Percentiles rank a stretch among this genome's conserved stretches.
phyloP scores from a whole-genome alignment of 192 early-diverging fungal species.

The Geranomyces michiganensis region DNA sequence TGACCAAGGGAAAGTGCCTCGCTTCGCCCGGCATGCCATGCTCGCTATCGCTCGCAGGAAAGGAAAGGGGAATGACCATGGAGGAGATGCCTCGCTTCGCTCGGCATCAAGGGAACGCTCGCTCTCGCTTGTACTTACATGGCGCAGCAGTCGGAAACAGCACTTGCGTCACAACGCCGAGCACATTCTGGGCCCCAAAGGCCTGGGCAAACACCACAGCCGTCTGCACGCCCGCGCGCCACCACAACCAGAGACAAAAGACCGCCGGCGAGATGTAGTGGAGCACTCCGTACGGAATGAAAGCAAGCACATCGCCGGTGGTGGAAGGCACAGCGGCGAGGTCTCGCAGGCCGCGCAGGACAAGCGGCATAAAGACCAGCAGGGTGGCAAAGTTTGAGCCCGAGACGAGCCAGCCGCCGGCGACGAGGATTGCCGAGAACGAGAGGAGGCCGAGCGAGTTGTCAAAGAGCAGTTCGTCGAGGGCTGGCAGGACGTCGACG shows the following conservation, averaged over 20 bases:
- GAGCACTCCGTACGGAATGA: slow-evolving; percentile 75
- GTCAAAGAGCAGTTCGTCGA: slow-evolving; percentile 71
- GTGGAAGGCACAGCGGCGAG: slow-evolving; percentile 58
- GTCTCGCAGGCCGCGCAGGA: slow-evolving; percentile 49
- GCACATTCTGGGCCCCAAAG: slow-evolving; percentile 71
- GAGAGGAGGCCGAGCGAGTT: slow-evolving; percentile 47
- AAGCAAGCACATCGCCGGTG: slow-evolving; percentile 64
- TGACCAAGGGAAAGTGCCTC: too few species aligned
- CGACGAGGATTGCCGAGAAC: slow-evolving; percentile 24
- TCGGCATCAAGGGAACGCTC: too few species aligned
- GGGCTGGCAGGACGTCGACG: slow-evolving; percentile 64
- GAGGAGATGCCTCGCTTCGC: too few species aligned
- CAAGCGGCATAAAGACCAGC: slow-evolving; percentile 32
- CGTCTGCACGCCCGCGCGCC: slow-evolving; percentile 54
- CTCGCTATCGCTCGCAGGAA: too few species aligned
- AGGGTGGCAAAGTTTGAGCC: slow-evolving; percentile 15
- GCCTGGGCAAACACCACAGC: slow-evolving; percentile 58
- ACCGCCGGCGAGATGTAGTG: slow-evolving; percentile 71
- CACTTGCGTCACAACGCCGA: slow-evolving; percentile 70
- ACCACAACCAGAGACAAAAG: slow-evolving; percentile 50
- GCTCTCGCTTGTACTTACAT: slow-evolving; percentile 35
- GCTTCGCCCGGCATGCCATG: too few species aligned
- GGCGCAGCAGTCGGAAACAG: slow-evolving; percentile 69
- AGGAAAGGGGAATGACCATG: neutral
- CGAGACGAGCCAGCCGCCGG: slow-evolving; percentile 23